These are phyloP conservation scores for Penicillium desertorum DNA, from an alignment of 495 filamentous ascomycete genomes.

Conservation along the genomic window DNA sequence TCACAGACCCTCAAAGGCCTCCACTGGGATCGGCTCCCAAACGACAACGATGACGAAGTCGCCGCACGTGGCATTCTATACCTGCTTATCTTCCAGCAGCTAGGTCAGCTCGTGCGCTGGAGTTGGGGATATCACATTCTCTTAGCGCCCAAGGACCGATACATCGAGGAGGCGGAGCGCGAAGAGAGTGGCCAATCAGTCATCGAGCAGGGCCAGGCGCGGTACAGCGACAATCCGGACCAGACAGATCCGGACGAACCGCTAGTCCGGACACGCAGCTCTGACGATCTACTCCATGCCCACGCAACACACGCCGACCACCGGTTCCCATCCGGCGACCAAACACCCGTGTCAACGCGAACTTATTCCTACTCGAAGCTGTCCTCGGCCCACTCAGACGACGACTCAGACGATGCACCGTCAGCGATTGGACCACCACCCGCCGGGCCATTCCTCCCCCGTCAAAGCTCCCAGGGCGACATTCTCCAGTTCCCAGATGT, in stretches of 20 bases:
- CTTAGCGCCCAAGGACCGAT: slow-evolving; percentile 69
- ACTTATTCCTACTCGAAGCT: slow-evolving; percentile 40
- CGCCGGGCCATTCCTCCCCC: slow-evolving; percentile 42
- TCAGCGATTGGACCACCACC: slow-evolving; percentile 38
- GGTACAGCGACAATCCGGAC: slow-evolving; percentile 63
- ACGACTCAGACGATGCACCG: slow-evolving; percentile 26
- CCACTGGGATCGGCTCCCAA: slow-evolving; percentile 86
- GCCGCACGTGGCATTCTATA: slow-evolving; percentile 93
- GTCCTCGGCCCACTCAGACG: slow-evolving; percentile 25
- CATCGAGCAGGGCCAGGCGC: slow-evolving; percentile 62
- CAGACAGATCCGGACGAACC: slow-evolving; percentile 47
- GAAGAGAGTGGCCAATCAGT: slow-evolving; percentile 42
- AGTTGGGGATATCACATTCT: slow-evolving; percentile 97
- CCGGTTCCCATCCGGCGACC: slow-evolving; percentile 42
- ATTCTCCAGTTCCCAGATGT: slow-evolving; percentile 48
- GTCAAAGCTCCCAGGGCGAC: slow-evolving; percentile 38
- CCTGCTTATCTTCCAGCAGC: slow-evolving; percentile 93
- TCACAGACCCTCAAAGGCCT: slow-evolving; percentile 88
- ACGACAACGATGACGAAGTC: slow-evolving; percentile 94
- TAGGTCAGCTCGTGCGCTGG: slow-evolving; percentile 94
- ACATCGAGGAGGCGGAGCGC: slow-evolving; percentile 61
- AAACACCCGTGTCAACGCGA: slow-evolving; percentile 41
- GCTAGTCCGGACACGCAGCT: slow-evolving; percentile 37
- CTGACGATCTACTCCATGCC: slow-evolving; percentile 27
- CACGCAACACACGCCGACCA: slow-evolving; percentile 19